Conservation (phyloP, 495 filamentous ascomycete species). For the Xylaria acuta region DNA sequence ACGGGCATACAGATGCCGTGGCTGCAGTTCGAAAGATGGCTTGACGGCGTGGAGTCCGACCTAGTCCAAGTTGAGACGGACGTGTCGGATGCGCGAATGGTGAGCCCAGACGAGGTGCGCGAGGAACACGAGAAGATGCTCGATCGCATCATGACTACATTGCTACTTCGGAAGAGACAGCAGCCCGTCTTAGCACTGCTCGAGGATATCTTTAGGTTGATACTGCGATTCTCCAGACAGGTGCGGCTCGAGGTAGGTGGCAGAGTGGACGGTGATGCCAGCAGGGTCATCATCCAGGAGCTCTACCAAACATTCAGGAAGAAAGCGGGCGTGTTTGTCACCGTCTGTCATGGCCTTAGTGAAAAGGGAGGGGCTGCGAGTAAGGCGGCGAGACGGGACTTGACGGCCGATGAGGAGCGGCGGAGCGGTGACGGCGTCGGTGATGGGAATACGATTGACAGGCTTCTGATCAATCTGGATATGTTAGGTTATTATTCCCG, state of each 20-base stretch:
- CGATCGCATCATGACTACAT: slow-evolving; percentile 75
- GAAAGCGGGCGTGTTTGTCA: slow-evolving; percentile 72
- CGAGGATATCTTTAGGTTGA: slow-evolving; percentile 75
- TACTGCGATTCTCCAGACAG: slow-evolving; percentile 68
- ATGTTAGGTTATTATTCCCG: slow-evolving; percentile 64
- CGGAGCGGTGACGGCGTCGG: slow-evolving; percentile 35
- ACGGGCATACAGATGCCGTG: slow-evolving; percentile 74
- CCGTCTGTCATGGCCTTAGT: slow-evolving; percentile 63
- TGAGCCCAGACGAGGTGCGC: slow-evolving; percentile 68
- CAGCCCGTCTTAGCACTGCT: slow-evolving; percentile 73
- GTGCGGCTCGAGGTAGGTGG: slow-evolving; percentile 32
- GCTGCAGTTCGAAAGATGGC: slow-evolving; percentile 68
- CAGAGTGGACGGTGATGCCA: slow-evolving; percentile 38
- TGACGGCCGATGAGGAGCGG: slow-evolving; percentile 35
- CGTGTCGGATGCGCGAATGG: slow-evolving; percentile 43
- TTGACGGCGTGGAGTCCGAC: slow-evolving; percentile 67
- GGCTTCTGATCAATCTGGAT: slow-evolving; percentile 63
- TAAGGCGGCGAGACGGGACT: slow-evolving; percentile 47
- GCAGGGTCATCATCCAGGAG: slow-evolving; percentile 51
- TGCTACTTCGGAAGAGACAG: slow-evolving; percentile 74
- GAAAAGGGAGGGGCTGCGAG: slow-evolving; percentile 66
- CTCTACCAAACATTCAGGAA: slow-evolving; percentile 70
- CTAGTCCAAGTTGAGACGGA: slow-evolving; percentile 32
- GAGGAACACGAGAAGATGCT: slow-evolving; percentile 78
- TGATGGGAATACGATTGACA: slow-evolving; percentile 56